Percentiles rank a stretch among this genome's conserved stretches.
Evolutionary conservation across 768 basidiomycete species (phyloP).

Genomic region (Peribolospora baueri): DNA sequence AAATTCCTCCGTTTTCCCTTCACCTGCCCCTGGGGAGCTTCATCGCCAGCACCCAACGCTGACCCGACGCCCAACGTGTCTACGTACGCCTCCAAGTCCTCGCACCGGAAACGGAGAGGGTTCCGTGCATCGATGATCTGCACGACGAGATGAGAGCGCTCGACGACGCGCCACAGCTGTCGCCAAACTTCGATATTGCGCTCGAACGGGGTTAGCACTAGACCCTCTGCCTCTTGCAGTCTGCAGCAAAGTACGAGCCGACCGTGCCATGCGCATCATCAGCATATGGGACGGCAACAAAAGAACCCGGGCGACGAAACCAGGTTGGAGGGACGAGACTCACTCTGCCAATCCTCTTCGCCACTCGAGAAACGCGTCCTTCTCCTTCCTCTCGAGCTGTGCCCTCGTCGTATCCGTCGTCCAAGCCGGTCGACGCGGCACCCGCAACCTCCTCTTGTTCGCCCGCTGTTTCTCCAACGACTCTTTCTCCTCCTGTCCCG

Average conservation of each 20-base stretch:
- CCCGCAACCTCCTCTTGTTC: constrained; percentile 48
- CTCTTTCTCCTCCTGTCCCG: constrained; percentile 52
- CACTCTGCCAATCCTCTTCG: constrained; percentile 72
- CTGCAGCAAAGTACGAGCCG: constrained; percentile 21
- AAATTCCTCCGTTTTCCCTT: constrained; percentile 45
- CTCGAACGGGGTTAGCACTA: constrained; percentile 89
- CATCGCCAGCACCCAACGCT: constrained; percentile 29
- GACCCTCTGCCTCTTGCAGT: constrained; percentile 59
- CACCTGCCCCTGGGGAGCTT: constrained; percentile 55
- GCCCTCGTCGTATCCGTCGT: constrained; percentile 47
- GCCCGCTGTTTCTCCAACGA: constrained; percentile 48
- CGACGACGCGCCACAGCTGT: constrained; percentile 88
- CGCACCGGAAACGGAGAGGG: constrained; percentile 72
- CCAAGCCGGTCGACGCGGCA: constrained; percentile 67
- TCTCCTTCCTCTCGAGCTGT: constrained; percentile 70
- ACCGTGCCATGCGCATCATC: neutral
- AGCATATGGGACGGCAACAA: neutral
- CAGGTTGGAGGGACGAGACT: constrained; percentile 17
- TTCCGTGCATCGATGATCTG: constrained; percentile 94
- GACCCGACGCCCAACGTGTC: constrained; percentile 9
- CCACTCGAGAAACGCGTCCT: constrained; percentile 79
- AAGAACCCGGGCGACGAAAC: neutral
- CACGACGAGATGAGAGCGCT: constrained; percentile 77
- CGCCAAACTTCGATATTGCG: constrained; percentile 96
- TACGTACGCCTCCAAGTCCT: constrained; percentile 70